Percentiles rank a stretch among this genome's conserved stretches.
Conservation (phyloP, 1,139 yeast genomes). For the Yamadazyma kanchanaburiensis region DNA sequence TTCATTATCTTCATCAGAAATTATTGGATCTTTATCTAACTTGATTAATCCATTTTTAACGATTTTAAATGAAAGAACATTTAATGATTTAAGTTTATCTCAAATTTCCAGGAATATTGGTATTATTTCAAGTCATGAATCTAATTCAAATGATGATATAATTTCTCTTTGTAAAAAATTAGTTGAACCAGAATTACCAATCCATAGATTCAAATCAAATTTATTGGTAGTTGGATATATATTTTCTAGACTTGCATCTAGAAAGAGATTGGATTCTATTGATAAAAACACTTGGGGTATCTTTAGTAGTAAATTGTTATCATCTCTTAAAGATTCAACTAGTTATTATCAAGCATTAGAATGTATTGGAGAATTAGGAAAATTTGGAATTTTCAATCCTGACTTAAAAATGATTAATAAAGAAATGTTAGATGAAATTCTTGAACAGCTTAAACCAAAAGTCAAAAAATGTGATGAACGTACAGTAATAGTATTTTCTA, state of each 20-base stretch:
- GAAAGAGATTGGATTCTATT: constrained; percentile 29
- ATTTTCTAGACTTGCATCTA: constrained; percentile 47
- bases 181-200: constrained; percentile 10
- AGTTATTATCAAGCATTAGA: constrained; percentile 35
- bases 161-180: constrained; percentile 10
- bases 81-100: constrained; percentile 31
- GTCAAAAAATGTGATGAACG: constrained; percentile 61
- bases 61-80: constrained; percentile 19
- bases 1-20: constrained; percentile 31
- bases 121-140: constrained; percentile 50
- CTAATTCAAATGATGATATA: constrained; percentile 12
- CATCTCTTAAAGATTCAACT: constrained; percentile 17
- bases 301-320: constrained; percentile 16
- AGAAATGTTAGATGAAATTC: constrained; percentile 18
- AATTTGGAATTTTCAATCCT: constrained; percentile 56
- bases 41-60: constrained; percentile 18
- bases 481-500: constrained; percentile 53
- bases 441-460: constrained; percentile 32
- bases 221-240: constrained; percentile 44
- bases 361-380: constrained; percentile 52
- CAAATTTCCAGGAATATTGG: constrained; percentile 52
- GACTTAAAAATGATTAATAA: constrained; percentile 10
- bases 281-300: constrained; percentile 11
- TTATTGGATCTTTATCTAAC: constrained; percentile 21
- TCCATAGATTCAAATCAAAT: constrained; percentile 20